Base-by-base conservation (phyloP, 192 early-diverging fungal species). In the Coemansia sp. region DNA sequence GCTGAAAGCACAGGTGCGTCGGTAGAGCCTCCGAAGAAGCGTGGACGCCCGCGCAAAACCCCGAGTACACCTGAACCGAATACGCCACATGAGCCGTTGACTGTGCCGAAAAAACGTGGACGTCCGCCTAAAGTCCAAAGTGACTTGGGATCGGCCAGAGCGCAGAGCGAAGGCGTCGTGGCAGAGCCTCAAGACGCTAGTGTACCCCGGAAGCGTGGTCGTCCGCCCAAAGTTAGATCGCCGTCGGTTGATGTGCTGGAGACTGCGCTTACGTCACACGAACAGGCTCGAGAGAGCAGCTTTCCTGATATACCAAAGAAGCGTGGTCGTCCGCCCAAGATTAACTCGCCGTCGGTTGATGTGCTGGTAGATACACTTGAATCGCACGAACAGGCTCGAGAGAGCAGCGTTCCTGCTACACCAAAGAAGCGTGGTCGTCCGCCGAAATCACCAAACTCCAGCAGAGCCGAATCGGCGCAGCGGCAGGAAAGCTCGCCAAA, bases 321-420 rank as follows among this genome's bases (percentile, higher is more conserved):
- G 48, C 57, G 64, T 14, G 64, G 64, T 11, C 44, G 64, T 17
- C 64, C 64, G n/a, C 54, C 20, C 19, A 49, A 49, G 19, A 40
- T 15, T 37, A 7, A 6, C 2, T 44, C 15, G 2, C 11, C 40
- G 40, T 11, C 12, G 14, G 14, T n/a, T n/a, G 50, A 26, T 0
- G 2, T 22, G 5, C 4, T 9, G 50, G 11, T 11, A 11, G 7
- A 2, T 12, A 14, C 17, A 25, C 12, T 19, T 23, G 20, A 17
- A 12, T 23, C 3, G 22, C 4, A 17, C 8, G 20, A 25, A 0
- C 52, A 28, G 52, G 3, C 15, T 14, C 25, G 20, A 25, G 21
- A 52, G 21, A 52, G 14, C 19, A 34, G 31, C 14, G 20, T n/a
- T 36, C 54, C 4, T 6, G 54, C 2, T 8, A 36, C 57, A 14